A percentile compares a stretch with the other conserved stretches of the same genome.
Conservation (phyloP, 208 protist genomes). For the Trypanosoma avium region DNA sequence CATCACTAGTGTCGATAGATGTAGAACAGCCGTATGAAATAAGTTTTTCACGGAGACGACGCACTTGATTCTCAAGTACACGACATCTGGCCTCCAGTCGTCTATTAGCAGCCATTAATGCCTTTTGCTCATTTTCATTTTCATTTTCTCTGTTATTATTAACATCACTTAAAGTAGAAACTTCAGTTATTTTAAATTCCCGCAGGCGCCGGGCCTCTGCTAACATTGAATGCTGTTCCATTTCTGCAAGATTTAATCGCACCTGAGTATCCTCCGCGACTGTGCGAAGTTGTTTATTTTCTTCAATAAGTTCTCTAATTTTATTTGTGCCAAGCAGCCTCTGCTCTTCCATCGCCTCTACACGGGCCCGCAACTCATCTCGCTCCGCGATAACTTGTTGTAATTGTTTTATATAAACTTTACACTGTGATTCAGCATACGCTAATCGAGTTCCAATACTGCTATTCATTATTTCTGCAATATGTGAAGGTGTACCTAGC, state of each 20-base stretch:
- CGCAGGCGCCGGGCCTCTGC: not conserved
- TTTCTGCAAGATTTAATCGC: not conserved
- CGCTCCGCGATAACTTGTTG: not conserved
- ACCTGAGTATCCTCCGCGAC: conserved; percentile 4
- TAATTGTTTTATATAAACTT: not conserved
- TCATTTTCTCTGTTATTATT: not conserved
- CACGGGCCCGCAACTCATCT: not conserved
- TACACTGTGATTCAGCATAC: not conserved
- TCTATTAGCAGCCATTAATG: conserved; percentile 1
- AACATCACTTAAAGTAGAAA: no score
- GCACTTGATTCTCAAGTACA: conserved; percentile 9
- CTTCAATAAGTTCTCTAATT: conserved; percentile 21
- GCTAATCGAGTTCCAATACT: not conserved
- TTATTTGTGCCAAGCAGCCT: conserved; percentile 1
- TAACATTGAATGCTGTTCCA: no score
- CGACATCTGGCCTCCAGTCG: conserved; percentile 7
- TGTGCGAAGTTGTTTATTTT: conserved; percentile 9
- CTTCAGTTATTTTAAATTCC: no score
- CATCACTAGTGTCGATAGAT: not conserved
- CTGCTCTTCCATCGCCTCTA: conserved; percentile 16
- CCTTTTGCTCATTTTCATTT: not conserved
- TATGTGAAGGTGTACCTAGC: no score
- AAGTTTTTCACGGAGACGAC: not conserved
- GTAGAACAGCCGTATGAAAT: not conserved
- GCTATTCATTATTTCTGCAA: no score